These are phyloP conservation scores for Musa acuminata DNA, from an alignment of 176 grass and related monocot species.

Conservation along the genomic window DNA sequence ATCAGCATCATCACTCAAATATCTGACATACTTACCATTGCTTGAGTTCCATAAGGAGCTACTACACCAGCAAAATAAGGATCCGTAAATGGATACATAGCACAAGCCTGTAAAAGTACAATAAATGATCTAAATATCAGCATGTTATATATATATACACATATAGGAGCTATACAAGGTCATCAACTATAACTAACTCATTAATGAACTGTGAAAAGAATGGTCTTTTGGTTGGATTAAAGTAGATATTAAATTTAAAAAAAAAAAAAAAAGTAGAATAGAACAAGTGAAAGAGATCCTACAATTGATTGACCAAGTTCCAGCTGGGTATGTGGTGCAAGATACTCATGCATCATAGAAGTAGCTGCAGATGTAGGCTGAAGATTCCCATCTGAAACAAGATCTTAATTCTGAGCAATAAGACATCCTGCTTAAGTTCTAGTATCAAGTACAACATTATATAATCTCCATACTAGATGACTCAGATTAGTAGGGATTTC, in stretches of 20 bases:
- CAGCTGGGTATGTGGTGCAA: conserved; percentile 57
- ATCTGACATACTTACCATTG: conserved; percentile 39
- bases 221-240: not conserved
- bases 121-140: not conserved
- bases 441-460: too few relatives aligned
- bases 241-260: not conserved
- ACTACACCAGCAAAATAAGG: conserved; percentile 66
- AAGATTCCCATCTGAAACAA: conserved; percentile 36
- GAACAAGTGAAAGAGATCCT: conserved; percentile 1
- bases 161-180: not conserved
- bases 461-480: too few relatives aligned
- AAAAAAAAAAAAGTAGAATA: conserved; percentile 18
- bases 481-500: too few relatives aligned
- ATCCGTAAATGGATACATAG: conserved; percentile 64
- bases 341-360: conserved; percentile 47
- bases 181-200: not conserved
- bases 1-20: conserved; percentile 1
- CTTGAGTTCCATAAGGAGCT: conserved; percentile 68
- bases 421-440: not conserved
- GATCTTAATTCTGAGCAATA: not conserved
- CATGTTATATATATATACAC: not conserved
- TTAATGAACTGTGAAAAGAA: too few relatives aligned
- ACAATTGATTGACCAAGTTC: conserved; percentile 84
- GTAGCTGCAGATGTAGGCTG: conserved; percentile 38
- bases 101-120: conserved; percentile 56